These are phyloP conservation scores for Trichoderma arundinaceum DNA, from an alignment of 2,329 filamentous ascomycete genomes.

Conservation along the genomic window DNA sequence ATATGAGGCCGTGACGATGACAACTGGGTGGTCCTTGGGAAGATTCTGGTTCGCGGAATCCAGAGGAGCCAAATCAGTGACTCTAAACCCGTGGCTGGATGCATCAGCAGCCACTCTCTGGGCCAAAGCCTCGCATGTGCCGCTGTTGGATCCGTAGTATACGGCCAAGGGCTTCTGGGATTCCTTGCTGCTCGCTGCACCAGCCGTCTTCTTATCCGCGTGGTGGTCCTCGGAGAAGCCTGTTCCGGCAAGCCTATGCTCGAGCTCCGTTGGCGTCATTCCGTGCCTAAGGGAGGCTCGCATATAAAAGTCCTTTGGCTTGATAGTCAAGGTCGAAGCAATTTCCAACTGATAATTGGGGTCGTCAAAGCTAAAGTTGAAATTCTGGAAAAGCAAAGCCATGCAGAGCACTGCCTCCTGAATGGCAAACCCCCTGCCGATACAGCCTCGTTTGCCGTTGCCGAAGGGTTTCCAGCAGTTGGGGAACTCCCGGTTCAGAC, in stretches of 20 bases:
- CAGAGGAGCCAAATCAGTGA: slow-evolving; percentile 59
- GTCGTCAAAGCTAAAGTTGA: slow-evolving; percentile 68
- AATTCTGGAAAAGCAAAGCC: slow-evolving; percentile 71
- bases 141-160: slow-evolving; percentile 75
- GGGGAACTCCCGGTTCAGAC: slow-evolving; percentile 63
- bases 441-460: slow-evolving; percentile 72
- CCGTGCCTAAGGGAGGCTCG: slow-evolving; percentile 59
- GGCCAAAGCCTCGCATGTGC: slow-evolving; percentile 74
- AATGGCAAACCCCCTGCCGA: slow-evolving; percentile 75
- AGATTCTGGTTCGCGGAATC: slow-evolving; percentile 67
- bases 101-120: slow-evolving; percentile 67
- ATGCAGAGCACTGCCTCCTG: slow-evolving; percentile 70
- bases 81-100: slow-evolving; percentile 62
- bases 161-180: slow-evolving; percentile 61
- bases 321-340: slow-evolving; percentile 64
- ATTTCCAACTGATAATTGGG: slow-evolving; percentile 63
- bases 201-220: slow-evolving; percentile 10
- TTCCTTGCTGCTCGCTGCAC: background rate
- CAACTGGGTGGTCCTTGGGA: slow-evolving; percentile 63
- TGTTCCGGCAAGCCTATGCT: slow-evolving; percentile 50
- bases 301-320: slow-evolving; percentile 68
- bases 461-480: slow-evolving; percentile 77
- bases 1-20: slow-evolving; percentile 74
- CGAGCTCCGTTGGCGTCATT: slow-evolving; percentile 53
- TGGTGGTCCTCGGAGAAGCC: slow-evolving; percentile 33